Conservation (phyloP, 2,329 filamentous ascomycete species). For the Pseudogymnoascus sp. region DNA sequence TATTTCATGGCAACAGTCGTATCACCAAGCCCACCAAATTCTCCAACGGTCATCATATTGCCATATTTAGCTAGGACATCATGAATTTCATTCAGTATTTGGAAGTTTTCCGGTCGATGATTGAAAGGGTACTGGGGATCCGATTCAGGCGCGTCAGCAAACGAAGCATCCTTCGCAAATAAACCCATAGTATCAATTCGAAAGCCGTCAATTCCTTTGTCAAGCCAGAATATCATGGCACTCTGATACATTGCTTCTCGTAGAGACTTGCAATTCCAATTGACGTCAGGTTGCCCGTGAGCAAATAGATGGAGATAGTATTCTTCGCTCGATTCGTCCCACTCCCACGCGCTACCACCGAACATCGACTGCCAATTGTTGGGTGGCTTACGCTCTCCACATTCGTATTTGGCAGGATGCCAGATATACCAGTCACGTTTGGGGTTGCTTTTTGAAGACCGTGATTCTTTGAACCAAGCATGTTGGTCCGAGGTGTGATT, state of each 20-base stretch:
- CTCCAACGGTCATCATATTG: too few species aligned
- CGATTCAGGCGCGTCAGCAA: slow-evolving; percentile 48
- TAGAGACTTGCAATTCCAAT: slow-evolving; percentile 67
- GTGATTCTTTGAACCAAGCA: slow-evolving; percentile 53
- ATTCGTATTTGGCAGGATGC: slow-evolving; percentile 43
- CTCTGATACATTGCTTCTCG: slow-evolving; percentile 63
- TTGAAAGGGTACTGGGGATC: too few species aligned
- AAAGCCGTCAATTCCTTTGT: slow-evolving; percentile 65
- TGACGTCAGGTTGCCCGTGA: slow-evolving; percentile 72
- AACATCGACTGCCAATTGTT: slow-evolving; percentile 67
- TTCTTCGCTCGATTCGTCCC: slow-evolving; percentile 62
- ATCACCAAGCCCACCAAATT: too few species aligned
- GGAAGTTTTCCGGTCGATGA: too few species aligned
- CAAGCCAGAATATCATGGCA: slow-evolving; percentile 74
- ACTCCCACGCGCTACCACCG: slow-evolving; percentile 57
- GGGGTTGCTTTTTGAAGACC: slow-evolving; percentile 40
- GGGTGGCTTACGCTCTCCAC: slow-evolving; percentile 58
- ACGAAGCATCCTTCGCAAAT: slow-evolving; percentile 55
- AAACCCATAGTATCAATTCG: slow-evolving; percentile 68
- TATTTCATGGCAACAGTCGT: too few species aligned
- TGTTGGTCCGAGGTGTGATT: slow-evolving; percentile 67
- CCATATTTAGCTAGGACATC: too few species aligned
- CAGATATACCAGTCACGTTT: slow-evolving; percentile 62
- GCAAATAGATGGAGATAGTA: slow-evolving; percentile 75
- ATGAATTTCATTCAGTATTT: too few species aligned